Conservation (phyloP, 2,329 filamentous ascomycete genomes). For the Alternaria ethzedia region DNA sequence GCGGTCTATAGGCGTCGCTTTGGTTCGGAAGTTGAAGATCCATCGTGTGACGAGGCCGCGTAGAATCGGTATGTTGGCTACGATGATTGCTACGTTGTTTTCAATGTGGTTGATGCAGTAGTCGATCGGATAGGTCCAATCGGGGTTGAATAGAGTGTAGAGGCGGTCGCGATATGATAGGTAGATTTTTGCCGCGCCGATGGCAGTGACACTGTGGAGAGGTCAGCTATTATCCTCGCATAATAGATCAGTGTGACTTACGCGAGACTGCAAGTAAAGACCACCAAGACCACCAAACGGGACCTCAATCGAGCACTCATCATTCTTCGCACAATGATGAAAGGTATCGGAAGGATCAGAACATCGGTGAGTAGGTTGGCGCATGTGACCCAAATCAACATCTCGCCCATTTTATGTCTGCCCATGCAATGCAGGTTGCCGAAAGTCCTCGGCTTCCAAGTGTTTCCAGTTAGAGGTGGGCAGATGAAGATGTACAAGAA, state of each 20-base stretch:
- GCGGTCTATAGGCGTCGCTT: slow-evolving; percentile 41
- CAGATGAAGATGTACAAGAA: slow-evolving; percentile 50
- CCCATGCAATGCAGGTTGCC: slow-evolving; percentile 48
- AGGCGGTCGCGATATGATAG: slow-evolving; percentile 50
- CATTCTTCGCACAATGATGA: slow-evolving; percentile 50
- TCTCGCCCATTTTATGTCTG: slow-evolving; percentile 45
- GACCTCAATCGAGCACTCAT: slow-evolving; percentile 49
- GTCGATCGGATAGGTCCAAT: slow-evolving; percentile 52
- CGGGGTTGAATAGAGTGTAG: slow-evolving; percentile 41
- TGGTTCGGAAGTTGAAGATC: slow-evolving; percentile 48
- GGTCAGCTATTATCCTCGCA: slow-evolving; percentile 2
- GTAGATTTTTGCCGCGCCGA: slow-evolving; percentile 50
- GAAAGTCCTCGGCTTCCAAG: slow-evolving; percentile 48
- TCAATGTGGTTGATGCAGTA: slow-evolving; percentile 52
- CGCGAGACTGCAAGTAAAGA: slow-evolving; percentile 50
- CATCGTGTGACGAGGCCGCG: slow-evolving; percentile 50
- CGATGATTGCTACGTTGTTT: slow-evolving; percentile 51
- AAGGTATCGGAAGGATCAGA: slow-evolving; percentile 51
- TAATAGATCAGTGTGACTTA: slow-evolving; percentile 21
- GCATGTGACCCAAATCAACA: slow-evolving; percentile 51
- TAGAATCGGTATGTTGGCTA: slow-evolving; percentile 51
- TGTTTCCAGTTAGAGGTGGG: slow-evolving; percentile 48
- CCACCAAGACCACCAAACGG: slow-evolving; percentile 46
- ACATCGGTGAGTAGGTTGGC: slow-evolving; percentile 51
- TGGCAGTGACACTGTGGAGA: slow-evolving; percentile 43